Conservation (phyloP, 257 asterid genomes). For the Nicotiana attenuata region DNA sequence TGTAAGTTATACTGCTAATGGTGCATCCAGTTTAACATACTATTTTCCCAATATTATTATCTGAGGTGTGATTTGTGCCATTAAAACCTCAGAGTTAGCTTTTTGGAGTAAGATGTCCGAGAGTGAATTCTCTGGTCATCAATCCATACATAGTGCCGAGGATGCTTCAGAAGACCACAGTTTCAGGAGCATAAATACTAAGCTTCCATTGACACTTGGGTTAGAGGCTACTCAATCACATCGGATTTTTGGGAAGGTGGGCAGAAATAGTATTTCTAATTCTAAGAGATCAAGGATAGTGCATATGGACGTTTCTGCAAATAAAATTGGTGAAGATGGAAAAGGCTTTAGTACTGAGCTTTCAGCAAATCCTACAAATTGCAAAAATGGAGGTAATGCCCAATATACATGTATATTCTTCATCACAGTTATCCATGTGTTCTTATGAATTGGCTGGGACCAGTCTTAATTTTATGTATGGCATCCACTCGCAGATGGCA, state of each 20-base stretch:
- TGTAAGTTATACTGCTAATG: neutral
- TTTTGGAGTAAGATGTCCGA: constrained; percentile 40
- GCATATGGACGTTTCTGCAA: constrained; percentile 37
- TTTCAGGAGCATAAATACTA: constrained; percentile 25
- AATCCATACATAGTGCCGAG: constrained; percentile 29
- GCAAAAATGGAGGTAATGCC: constrained; percentile 44
- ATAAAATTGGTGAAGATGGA: constrained; percentile 37
- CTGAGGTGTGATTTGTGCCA: constrained; percentile 34
- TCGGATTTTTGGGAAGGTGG: constrained; percentile 44
- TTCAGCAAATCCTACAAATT: constrained; percentile 39
- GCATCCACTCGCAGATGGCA: neutral
- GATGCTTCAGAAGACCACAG: constrained; percentile 26
- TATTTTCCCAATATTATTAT: constrained; percentile 16
- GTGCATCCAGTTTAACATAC: neutral
- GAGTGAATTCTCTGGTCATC: constrained; percentile 31
- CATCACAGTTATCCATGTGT: neutral
- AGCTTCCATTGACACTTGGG: constrained; percentile 27
- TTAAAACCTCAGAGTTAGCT: constrained; percentile 34
- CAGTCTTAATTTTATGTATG: neutral
- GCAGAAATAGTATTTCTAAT: constrained; percentile 41
- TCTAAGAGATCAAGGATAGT: constrained; percentile 55
- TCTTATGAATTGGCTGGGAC: neutral
- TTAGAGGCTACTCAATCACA: constrained; percentile 33
- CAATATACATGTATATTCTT: neutral
- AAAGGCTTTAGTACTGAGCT: constrained; percentile 38